Evolutionary conservation across 352 stramenopile species (phyloP).

Genomic region (Aphanomyces cochlioides): DNA sequence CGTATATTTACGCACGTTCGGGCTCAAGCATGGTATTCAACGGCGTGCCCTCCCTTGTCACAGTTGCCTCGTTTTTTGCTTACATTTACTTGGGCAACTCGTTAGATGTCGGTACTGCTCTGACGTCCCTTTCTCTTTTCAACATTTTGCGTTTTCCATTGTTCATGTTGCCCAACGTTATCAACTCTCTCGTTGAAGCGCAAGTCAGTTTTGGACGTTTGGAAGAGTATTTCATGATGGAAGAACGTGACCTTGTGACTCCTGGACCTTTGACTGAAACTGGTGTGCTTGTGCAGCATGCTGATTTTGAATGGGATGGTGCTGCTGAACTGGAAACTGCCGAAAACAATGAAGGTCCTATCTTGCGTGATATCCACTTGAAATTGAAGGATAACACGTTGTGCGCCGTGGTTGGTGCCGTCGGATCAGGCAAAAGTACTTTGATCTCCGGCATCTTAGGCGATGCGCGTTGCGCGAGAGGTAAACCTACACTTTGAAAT

Average conservation of each 20-base stretch:
- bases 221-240: conserved; percentile 44
- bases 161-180: conserved; percentile 85
- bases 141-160: conserved; percentile 95
- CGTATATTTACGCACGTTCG: conserved; percentile 55
- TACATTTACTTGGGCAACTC: conserved; percentile 48
- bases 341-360: conserved; percentile 7
- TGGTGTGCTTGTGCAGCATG: conserved; percentile 41
- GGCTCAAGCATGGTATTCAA: conserved; percentile 65
- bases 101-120: conserved; percentile 85
- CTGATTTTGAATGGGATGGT: conserved; percentile 68
- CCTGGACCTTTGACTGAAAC: conserved; percentile 63
- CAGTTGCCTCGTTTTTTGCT: conserved; percentile 57
- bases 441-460: conserved; percentile 86
- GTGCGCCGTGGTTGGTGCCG: conserved; percentile 91
- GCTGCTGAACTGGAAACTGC: conserved; percentile 35
- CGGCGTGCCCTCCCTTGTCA: conserved; percentile 81
- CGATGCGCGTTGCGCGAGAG: conserved; percentile 86
- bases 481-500: conserved; percentile 61
- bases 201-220: conserved; percentile 59
- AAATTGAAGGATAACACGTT: background rate
- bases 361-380: background rate
- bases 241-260: conserved; percentile 44
- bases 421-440: conserved; percentile 92
- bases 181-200: conserved; percentile 51
- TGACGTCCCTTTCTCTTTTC: conserved; percentile 96